Base-by-base conservation (phyloP, 768 basidiomycete species). In the Kwoniella botswanensis region DNA sequence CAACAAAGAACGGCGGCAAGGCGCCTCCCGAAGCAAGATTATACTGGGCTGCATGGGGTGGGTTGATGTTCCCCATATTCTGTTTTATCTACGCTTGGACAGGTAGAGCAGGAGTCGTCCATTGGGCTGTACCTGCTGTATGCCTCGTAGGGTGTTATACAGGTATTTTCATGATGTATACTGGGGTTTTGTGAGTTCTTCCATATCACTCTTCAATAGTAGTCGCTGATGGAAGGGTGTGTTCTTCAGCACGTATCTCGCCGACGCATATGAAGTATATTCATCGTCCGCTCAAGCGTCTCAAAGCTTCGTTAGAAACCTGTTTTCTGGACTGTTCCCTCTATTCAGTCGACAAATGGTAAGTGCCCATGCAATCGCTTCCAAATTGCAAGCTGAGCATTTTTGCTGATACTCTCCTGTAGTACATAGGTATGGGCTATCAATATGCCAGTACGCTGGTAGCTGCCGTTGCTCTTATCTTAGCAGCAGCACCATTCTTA, bases 191-290 rank as follows among this genome's bases (percentile, higher is more conserved):
- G 76, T 77, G 58, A 70, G 76, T 77, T 2, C 29, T 44, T 64
- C 7, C 4, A 35, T 35, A 35, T 35, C 35, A 35, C 35, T 41
- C 13, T 52, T 53, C 52, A 44, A 17, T 35, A 13, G 35, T 53
- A 3, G 15, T 63, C 18, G 58, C 53, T 68, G 29, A 61, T 29
- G 42, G 2, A 24, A 2, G 35, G 17, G 44, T 21, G 2, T 35
- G n/a, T n/a, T 22, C 21, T 22, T 26, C 63, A 77, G 77, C 62
- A 79, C 69, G 17, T 81, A 79, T 60, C 69, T 79, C n/a, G 74
- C 80, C 10, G 82, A 79, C 67, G 79, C 79, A 3, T 83, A 83
- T 65, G 82, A 83, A 68, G 72, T 74, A 0, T 82, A 80, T 63
- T 79, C 77, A 4, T 78, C 76, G 1, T 79, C 77, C 18, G 82